Evolutionary conservation across 768 basidiomycete species (phyloP), one percentile per base, ranked within the genome.

Genomic region (Gymnopilus junonius): DNA sequence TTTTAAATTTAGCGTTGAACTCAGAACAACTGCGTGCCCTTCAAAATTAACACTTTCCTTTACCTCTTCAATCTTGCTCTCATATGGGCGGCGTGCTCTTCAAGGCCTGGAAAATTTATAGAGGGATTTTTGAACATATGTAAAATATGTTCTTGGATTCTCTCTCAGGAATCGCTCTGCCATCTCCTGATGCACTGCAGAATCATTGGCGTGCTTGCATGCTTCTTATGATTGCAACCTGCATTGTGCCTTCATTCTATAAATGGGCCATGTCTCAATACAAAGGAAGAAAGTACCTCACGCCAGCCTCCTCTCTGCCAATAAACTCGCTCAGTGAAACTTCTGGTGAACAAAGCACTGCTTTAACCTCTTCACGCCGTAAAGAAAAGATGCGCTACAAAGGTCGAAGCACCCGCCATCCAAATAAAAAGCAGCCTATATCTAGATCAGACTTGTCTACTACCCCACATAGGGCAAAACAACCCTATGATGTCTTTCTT

Each of bases 401-500:
- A 42, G 53, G 59, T 25, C 65, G 59, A 42, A 56, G 58, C 21
- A n/a, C 62, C 17, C 62, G 62, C 48, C 62, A 50, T 29, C 27
- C 55, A 31, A 68, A 61, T 45, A 39, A 43, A 51, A 67, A 67
- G 61, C 69, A 65, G 39, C 55, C 21, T 20, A 21, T 40, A 15
- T 39, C 48, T 20, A 29, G 20, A 25, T 25, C 43, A 14, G 40
- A 54, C 31, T 27, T 54, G 34, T 55, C 48, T n/a, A 45, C 42
- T 15, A 17, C 50, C 4, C 51, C 57, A 11, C 70, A 67, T 20
- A 72, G 65, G 51, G 55, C 70, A 27, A 76, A 74, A 55, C 83
- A 85, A 62, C 74, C 85, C 0, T 92, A 86, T 70, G 93, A 95
- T 50, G 87, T 85, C 4, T 94, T 94, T 70, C 85, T 97, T 17